Base-by-base conservation (phyloP, 1,284 basidiomycete genomes). In the Taiwanofungus camphoratus region DNA sequence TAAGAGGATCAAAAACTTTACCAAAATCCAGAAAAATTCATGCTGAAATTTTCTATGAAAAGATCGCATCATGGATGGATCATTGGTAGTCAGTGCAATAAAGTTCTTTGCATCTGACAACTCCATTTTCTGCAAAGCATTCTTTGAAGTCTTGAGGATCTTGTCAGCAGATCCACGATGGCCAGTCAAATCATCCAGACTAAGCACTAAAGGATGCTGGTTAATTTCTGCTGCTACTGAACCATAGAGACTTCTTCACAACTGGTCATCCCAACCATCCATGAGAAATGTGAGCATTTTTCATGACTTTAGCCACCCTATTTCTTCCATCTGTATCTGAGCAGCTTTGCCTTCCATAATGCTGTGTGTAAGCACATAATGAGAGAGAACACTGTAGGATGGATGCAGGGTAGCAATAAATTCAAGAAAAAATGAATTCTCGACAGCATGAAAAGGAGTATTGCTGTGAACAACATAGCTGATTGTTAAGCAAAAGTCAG, bases 191-290 rank as follows among this genome's bases (percentile, higher is more conserved):
- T 62, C 54, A 16, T 49, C 41, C 2, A 61, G 48, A 12, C 46
- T 44, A 2, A 62, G 32, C 18, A 62, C 45, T 6, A 50, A 36
- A 11, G 56, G 55, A 22, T 42, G 48, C 31, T 54, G 21, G 2
- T 42, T 40, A 21, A 55, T 42, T 44, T 59, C 41, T 21, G 54
- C 47, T 11, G 44, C 42, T 19, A 61, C 29, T 11, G 48, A 46
- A 2, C 57, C 57, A 52, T 60, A 59, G 2, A 63, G 40, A 41
- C 52, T 55, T n/a, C 51, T 39, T 16, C 41, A 16, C 13, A 54
- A 34, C 11, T 34, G 32, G 46, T 63, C 59, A 16, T 62, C 59
- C 60, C 60, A 63, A 0, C 60, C 55, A 50, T 62, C 58, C 31
- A 58, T 36, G 8, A 63, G 26, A 18, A 57, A 34, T 2, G 57